Evolutionary conservation across 169 alveolate species (phyloP).

Genomic region (Eimeria maxima): DNA sequence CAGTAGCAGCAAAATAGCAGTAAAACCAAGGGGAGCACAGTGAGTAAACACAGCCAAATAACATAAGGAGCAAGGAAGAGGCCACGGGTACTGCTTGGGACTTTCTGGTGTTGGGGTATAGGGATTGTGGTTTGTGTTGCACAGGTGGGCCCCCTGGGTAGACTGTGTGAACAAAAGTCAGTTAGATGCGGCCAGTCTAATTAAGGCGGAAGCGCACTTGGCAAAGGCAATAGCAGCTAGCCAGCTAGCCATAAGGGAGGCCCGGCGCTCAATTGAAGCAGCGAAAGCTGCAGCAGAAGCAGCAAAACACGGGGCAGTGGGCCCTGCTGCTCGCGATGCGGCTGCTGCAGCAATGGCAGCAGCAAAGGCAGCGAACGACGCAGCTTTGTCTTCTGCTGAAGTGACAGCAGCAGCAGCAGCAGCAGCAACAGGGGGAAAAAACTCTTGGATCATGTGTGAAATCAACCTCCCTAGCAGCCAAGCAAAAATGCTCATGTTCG

Average conservation of each 20-base stretch:
- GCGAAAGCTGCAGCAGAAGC: constrained; percentile 39
- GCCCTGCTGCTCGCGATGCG: constrained; percentile 53
- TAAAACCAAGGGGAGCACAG: no score
- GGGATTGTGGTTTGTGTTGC: neutral
- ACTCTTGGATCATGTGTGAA: constrained; percentile 49
- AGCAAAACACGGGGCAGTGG: constrained; percentile 16
- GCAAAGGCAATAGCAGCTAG: constrained; percentile 35
- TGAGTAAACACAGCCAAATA: no score
- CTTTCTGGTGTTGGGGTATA: neutral
- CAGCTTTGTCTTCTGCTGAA: constrained; percentile 47
- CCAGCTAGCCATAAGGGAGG: constrained; percentile 59
- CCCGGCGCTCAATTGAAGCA: constrained; percentile 7
- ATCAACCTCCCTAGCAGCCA: neutral
- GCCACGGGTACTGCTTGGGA: neutral
- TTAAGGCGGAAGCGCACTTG: constrained; percentile 45
- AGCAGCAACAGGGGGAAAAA: constrained; percentile 60
- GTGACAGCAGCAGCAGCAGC: constrained; percentile 66
- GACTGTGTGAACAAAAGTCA: constrained; percentile 53
- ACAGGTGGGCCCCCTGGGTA: constrained; percentile 59
- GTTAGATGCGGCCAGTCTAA: constrained; percentile 3
- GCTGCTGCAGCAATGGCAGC: constrained; percentile 74
- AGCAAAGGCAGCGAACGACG: constrained; percentile 58
- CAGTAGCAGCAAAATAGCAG: neutral
- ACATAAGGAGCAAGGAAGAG: no score
- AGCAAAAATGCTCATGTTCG: neutral